Percentiles rank a stretch among this genome's conserved stretches.
Conservation (phyloP, 805 yeast species). For the Schizosaccharomyces japonicus region DNA sequence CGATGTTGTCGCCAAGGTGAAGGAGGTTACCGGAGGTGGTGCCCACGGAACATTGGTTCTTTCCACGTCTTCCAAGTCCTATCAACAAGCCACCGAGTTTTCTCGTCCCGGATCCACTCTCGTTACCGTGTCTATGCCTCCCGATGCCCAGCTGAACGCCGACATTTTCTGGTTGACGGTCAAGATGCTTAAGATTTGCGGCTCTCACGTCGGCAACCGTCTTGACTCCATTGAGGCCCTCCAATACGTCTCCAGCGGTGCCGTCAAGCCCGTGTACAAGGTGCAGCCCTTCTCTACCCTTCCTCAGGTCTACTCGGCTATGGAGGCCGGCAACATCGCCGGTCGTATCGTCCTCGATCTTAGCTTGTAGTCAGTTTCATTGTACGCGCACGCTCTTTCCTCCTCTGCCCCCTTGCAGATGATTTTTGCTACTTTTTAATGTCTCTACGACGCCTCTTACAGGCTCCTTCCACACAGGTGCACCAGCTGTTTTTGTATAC, state of each 20-base stretch:
- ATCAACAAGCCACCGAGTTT: conserved; percentile 9
- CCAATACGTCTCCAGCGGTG: conserved; percentile 11
- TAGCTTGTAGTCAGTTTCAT: too few relatives aligned
- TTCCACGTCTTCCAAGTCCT: conserved; percentile 10
- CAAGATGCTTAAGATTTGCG: conserved; percentile 9
- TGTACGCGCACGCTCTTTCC: too few relatives aligned
- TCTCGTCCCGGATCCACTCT: conserved; percentile 12
- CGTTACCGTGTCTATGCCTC: conserved; percentile 12
- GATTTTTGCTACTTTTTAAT: too few relatives aligned
- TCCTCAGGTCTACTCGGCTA: conserved; percentile 8
- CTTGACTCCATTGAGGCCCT: conserved; percentile 13
- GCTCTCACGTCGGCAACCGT: conserved; percentile 13
- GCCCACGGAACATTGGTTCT: conserved; percentile 11
- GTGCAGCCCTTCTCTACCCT: conserved; percentile 8
- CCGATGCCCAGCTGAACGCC: conserved; percentile 7
- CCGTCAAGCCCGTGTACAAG: conserved; percentile 9
- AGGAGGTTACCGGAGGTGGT: conserved; percentile 12
- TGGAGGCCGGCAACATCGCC: conserved; percentile 10
- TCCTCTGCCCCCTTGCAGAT: too few relatives aligned
- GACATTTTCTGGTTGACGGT: conserved; percentile 10
- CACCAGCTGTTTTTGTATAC: too few relatives aligned
- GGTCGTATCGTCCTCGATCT: conserved; percentile 13
- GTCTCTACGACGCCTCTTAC: too few relatives aligned
- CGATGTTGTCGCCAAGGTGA: conserved; percentile 16
- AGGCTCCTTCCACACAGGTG: too few relatives aligned